A percentile compares a stretch with the other conserved stretches of the same genome.
phyloP scores from a whole-genome alignment of 192 early-diverging fungal species.

The Obelidium mucronatum region DNA sequence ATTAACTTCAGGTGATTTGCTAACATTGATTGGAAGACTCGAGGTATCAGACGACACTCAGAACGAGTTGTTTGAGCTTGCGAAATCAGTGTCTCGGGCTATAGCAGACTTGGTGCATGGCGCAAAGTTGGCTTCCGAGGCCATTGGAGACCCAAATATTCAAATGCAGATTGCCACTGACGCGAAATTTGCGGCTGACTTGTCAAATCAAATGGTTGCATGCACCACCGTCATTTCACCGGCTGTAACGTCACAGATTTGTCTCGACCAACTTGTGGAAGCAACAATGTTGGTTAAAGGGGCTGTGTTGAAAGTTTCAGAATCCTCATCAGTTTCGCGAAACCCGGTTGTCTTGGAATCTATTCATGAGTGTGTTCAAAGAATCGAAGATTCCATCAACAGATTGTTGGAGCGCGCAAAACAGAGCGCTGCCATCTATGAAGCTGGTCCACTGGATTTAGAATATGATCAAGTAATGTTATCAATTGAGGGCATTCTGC shows the following conservation, averaged over 20 bases:
- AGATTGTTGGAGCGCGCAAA: slow-evolving; percentile 56
- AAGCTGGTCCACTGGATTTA: slow-evolving; percentile 47
- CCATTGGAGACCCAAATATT: slow-evolving; percentile 39
- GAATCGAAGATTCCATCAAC: slow-evolving; percentile 57
- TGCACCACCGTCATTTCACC: slow-evolving; percentile 49
- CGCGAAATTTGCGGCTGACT: slow-evolving; percentile 46
- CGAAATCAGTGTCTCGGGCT: slow-evolving; percentile 47
- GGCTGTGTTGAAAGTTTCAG: slow-evolving; percentile 34
- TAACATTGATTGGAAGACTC: slow-evolving; percentile 51
- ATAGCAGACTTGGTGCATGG: slow-evolving; percentile 44
- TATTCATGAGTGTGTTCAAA: slow-evolving; percentile 46
- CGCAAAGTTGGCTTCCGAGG: slow-evolving; percentile 42
- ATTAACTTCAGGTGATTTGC: slow-evolving; percentile 38
- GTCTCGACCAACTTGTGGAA: slow-evolving; percentile 59
- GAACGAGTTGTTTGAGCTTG: slow-evolving; percentile 55
- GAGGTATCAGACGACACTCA: slow-evolving; percentile 55
- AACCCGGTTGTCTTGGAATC: slow-evolving; percentile 38
- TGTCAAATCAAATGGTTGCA: slow-evolving; percentile 45
- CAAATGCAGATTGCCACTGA: slow-evolving; percentile 47
- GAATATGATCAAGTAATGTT: slow-evolving; percentile 54
- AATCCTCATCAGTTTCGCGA: slow-evolving; percentile 11
- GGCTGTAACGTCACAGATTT: slow-evolving; percentile 44
- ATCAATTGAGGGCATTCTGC: slow-evolving; percentile 46
- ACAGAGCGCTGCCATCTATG: slow-evolving; percentile 27
- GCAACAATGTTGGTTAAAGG: slow-evolving; percentile 53